These are phyloP conservation scores for Rhodofomes roseus DNA, from an alignment of 1,284 basidiomycete species.

Conservation along the genomic window DNA sequence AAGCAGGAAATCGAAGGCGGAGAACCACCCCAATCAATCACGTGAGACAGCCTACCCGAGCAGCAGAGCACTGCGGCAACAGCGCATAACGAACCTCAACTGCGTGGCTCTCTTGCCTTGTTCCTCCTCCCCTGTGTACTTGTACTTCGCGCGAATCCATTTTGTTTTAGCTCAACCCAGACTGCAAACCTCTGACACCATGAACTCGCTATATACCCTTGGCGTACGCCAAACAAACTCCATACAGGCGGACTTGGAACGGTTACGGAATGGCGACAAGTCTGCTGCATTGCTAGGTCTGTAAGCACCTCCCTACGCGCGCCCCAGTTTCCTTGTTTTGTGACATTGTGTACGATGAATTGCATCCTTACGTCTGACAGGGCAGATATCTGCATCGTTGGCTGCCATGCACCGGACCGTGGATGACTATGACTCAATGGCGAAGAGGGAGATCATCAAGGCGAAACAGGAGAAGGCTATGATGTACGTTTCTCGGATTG, in stretches of 20 bases:
- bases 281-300: slow-evolving; percentile 82
- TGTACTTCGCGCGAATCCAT: too few species aligned
- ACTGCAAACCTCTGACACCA: slow-evolving; percentile 25
- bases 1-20: too few species aligned
- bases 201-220: slow-evolving; percentile 94
- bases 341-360: neutral
- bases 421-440: slow-evolving; percentile 96
- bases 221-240: slow-evolving; percentile 90
- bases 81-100: slow-evolving; percentile 47
- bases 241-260: slow-evolving; percentile 82
- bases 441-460: slow-evolving; percentile 89
- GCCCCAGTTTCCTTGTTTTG: too few species aligned
- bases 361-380: slow-evolving; percentile 39
- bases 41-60: neutral
- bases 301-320: slow-evolving; percentile 23
- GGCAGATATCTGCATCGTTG: slow-evolving; percentile 92
- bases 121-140: too few species aligned
- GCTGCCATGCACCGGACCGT: slow-evolving; percentile 90
- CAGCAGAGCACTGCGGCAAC: neutral
- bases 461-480: slow-evolving; percentile 93
- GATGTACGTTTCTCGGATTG: slow-evolving; percentile 52
- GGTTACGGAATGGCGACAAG: slow-evolving; percentile 73
- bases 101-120: too few species aligned
- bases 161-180: neutral
- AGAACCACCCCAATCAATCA: too few species aligned